These are phyloP conservation scores for Lactarius hengduanensis DNA, from an alignment of 768 basidiomycete genomes.

Conservation along the genomic window DNA sequence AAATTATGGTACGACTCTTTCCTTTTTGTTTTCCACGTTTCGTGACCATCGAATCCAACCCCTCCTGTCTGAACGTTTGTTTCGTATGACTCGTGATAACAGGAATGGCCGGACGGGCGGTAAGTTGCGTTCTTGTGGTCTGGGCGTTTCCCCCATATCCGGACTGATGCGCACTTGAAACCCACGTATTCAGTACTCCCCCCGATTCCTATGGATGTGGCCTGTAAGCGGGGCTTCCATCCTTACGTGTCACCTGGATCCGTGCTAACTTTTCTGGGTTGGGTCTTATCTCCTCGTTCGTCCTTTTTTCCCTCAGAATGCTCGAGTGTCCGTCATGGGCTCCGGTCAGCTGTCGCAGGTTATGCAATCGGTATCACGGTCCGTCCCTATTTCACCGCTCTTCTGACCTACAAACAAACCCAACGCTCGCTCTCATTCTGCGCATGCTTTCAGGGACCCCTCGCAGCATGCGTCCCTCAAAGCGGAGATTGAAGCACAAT, in stretches of 20 bases:
- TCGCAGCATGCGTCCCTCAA: slow-evolving; percentile 71
- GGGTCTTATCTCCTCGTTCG: not conserved
- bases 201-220: slow-evolving; percentile 98
- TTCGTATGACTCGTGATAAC: slow-evolving; percentile 3
- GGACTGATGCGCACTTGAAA: slow-evolving; percentile 14
- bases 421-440: not conserved
- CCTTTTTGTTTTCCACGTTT: slow-evolving; percentile 3
- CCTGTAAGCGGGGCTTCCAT: slow-evolving; percentile 54
- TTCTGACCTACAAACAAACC: not conserved
- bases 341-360: slow-evolving; percentile 90
- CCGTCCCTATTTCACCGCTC: slow-evolving; percentile 30
- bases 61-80: slow-evolving; percentile 24
- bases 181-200: slow-evolving; percentile 64
- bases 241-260: slow-evolving; percentile 12
- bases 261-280: not conserved
- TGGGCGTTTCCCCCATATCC: slow-evolving; percentile 9
- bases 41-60: slow-evolving; percentile 18
- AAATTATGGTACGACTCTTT: slow-evolving; percentile 70
- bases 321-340: slow-evolving; percentile 95
- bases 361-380: slow-evolving; percentile 88
- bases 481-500: slow-evolving; percentile 84
- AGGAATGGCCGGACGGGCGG: slow-evolving; percentile 93
- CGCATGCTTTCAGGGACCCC: slow-evolving; percentile 57
- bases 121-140: slow-evolving; percentile 43
- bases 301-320: slow-evolving; percentile 51